Evolutionary conservation across 2,329 filamentous ascomycete genomes (phyloP).

Genomic region (Beauveria australis): DNA sequence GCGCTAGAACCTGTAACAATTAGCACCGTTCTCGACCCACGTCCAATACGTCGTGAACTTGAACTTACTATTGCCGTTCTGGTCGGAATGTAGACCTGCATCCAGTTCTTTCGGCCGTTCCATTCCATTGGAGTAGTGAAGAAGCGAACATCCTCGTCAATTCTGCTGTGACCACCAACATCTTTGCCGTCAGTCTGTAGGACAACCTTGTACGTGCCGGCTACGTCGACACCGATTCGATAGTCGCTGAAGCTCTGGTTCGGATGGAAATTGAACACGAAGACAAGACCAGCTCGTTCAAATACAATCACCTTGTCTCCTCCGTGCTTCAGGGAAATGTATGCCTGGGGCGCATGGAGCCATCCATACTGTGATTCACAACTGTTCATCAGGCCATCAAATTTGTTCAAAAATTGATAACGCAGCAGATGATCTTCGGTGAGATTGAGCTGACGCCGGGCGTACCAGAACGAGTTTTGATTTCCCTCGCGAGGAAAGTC

Average conservation of each 20-base stretch:
- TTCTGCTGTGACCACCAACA: slow-evolving; percentile 71
- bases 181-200: slow-evolving; percentile 71
- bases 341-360: slow-evolving; percentile 78
- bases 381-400: slow-evolving; percentile 85
- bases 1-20: slow-evolving; percentile 40
- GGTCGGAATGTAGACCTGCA: slow-evolving; percentile 82
- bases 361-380: slow-evolving; percentile 85
- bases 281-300: slow-evolving; percentile 81
- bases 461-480: slow-evolving; percentile 89
- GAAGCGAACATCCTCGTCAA: slow-evolving; percentile 75
- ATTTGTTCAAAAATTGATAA: slow-evolving; percentile 87
- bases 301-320: slow-evolving; percentile 92
- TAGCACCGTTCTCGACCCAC: neutral
- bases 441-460: slow-evolving; percentile 86
- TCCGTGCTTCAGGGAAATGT: slow-evolving; percentile 90
- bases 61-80: slow-evolving; percentile 70
- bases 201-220: slow-evolving; percentile 80
- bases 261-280: slow-evolving; percentile 94
- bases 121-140: slow-evolving; percentile 87
- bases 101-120: slow-evolving; percentile 85
- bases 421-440: slow-evolving; percentile 78
- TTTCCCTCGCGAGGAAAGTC: slow-evolving; percentile 95
- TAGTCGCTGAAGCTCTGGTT: slow-evolving; percentile 83
- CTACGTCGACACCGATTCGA: slow-evolving; percentile 74
- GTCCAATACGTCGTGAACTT: neutral